These are phyloP conservation scores for Epichloe elymi DNA, from an alignment of 2,329 filamentous ascomycete species.

Conservation along the genomic window DNA sequence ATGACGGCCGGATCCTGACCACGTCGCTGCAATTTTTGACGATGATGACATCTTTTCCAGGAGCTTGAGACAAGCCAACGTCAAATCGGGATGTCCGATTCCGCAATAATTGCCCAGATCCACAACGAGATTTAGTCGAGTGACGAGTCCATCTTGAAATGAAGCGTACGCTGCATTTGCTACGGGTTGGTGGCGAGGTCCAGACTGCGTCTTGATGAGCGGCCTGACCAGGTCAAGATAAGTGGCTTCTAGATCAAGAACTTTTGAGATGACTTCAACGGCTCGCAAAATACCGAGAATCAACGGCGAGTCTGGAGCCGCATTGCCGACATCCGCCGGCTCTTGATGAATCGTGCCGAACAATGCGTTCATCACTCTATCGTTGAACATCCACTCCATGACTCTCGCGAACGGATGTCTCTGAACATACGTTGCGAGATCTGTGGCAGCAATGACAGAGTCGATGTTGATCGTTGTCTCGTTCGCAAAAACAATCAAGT, in stretches of 20 bases:
- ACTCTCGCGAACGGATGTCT: constrained; percentile 87
- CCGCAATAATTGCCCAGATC: constrained; percentile 80
- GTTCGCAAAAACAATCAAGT: constrained; percentile 75
- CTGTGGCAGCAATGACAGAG: constrained; percentile 57
- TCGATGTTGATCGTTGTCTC: constrained; percentile 66
- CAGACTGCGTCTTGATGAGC: constrained; percentile 53
- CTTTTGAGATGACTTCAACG: constrained; percentile 72
- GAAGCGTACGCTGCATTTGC: constrained; percentile 62
- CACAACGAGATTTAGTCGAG: constrained; percentile 64
- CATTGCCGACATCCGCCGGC: constrained; percentile 55
- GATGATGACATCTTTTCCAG: constrained; percentile 80
- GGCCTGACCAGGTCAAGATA: constrained; percentile 83
- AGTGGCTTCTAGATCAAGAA: constrained; percentile 79
- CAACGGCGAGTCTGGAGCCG: constrained; percentile 65
- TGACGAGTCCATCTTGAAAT: constrained; percentile 83
- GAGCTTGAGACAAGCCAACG: constrained; percentile 66
- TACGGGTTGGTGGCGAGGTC: constrained; percentile 46
- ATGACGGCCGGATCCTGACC: constrained; percentile 46
- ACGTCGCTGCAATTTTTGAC: constrained; percentile 61
- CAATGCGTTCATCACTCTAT: constrained; percentile 67
- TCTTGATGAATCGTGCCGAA: constrained; percentile 72
- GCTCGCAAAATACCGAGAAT: constrained; percentile 65
- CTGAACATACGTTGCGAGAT: constrained; percentile 66
- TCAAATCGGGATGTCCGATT: constrained; percentile 67
- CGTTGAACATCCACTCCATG: constrained; percentile 98